Conservation (phyloP, 2,329 filamentous ascomycete genomes). For the Lizonia empirigonia region DNA sequence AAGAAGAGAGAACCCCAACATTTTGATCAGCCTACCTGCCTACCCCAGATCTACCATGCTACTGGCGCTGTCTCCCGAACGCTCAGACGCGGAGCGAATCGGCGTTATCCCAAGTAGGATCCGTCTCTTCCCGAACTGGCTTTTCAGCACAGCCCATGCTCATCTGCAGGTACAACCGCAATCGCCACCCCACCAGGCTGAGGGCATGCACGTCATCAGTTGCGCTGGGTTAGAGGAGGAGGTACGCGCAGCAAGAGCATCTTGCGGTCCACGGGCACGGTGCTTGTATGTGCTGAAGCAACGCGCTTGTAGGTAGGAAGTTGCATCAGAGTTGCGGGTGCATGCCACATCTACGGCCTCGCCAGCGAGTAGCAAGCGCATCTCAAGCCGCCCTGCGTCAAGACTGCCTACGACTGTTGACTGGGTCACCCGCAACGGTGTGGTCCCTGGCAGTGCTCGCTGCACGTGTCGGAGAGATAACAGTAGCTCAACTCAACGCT, state of each 20-base stretch:
- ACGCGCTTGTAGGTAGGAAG: background rate
- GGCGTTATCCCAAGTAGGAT: slow-evolving; percentile 21
- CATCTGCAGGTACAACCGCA: slow-evolving; percentile 43
- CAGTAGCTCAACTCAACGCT: slow-evolving; percentile 17
- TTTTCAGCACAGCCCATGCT: slow-evolving; percentile 26
- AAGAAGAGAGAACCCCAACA: slow-evolving; percentile 13
- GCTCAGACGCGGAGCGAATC: slow-evolving; percentile 34
- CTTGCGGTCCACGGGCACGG: background rate
- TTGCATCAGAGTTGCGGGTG: background rate
- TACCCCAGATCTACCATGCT: slow-evolving; percentile 42
- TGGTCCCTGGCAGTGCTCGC: slow-evolving; percentile 7
- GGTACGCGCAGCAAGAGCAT: slow-evolving; percentile 13
- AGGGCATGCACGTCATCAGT: slow-evolving; percentile 25
- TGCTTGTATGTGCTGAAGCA: slow-evolving; percentile 7
- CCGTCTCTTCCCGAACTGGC: slow-evolving; percentile 27
- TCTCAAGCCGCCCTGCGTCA: slow-evolving; percentile 5
- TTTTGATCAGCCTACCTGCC: slow-evolving; percentile 32
- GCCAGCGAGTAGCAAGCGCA: slow-evolving; percentile 1
- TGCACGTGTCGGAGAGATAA: slow-evolving; percentile 16
- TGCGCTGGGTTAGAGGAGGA: slow-evolving; percentile 8
- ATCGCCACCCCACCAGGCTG: slow-evolving; percentile 26
- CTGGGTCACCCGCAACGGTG: background rate
- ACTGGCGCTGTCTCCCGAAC: slow-evolving; percentile 30
- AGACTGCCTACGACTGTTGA: background rate
- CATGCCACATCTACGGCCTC: background rate